Base-by-base conservation (phyloP, 2,329 filamentous ascomycete genomes). In the Beauveria sp. region DNA sequence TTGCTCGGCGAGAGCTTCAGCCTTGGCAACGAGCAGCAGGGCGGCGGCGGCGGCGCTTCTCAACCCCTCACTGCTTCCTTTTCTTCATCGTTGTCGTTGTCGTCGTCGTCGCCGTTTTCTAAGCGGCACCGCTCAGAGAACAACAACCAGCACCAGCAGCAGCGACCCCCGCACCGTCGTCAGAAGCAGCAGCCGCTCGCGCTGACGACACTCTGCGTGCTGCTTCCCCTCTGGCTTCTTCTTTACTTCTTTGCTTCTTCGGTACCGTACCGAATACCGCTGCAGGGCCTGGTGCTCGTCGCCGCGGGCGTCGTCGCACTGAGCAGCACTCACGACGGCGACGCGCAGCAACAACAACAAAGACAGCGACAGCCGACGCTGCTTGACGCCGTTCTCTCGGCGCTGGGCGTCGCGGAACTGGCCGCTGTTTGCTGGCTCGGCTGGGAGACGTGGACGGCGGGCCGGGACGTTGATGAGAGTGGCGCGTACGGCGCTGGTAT, bases 1-100 rank as follows among this genome's bases (percentile, higher is more conserved):
- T 64, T 81, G 20, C 72, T 82, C 56, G 72, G 71, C 47, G 72
- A 75, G 63, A 77, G 76, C 58, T 80, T 82, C 61, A 75, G 67
- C 14, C 63, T 81, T 6, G 71, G 70, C 38, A 69, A 72, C 16
- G 73, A 73, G 8, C 64, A 65, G 14, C 59, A 66, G 40, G 28
- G 38, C 2, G 20, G 12, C 14, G 20, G 2, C 28, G 52, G 6
- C 54, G 50, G 46, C 45, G 52, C 47, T 14, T 52, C 50, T 18
- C 34, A 6, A 2, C 34, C 4, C 12, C 2, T 10, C 12, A 10
- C 6, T 12, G 45, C 45, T 22, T 26, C 34, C 12, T 38, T 38
- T 38, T 16, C 45, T 1, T 22, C 53, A 14, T 5, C 34, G 3
- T 24, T 24, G 22, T 16, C 34, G 26, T 51, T 12, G 5, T 38